Evolutionary conservation across 164 flowering plant species (phyloP), one percentile per base, ranked within the genome.

Genomic region (Magnolia officinalis): DNA sequence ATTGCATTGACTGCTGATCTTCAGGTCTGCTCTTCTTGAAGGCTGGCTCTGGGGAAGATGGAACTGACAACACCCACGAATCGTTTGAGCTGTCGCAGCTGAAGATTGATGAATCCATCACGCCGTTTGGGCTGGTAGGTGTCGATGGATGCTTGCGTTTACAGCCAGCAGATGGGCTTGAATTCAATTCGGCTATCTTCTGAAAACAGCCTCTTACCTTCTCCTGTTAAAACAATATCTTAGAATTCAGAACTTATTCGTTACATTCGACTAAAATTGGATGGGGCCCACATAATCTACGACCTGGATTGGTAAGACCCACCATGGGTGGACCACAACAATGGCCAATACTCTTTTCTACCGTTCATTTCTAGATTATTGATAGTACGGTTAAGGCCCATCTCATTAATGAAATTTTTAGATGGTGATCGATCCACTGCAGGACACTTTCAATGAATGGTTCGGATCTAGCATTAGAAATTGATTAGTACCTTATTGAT

Each of bases 121-220:
- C 88, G 19, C 90, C 94, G 6, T 76, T 87, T 29, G 98, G 98
- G 80, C 94, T 92, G 16, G 83, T 82, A 1, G 89, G 91, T 11
- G 61, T 55, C 16, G 63, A 45, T 0, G 81, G 63, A 68, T 79
- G 76, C 83, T 84, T 89, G 74, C 93, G 85, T 64, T 89, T 91
- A 52, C 66, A 82, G 50, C 80, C 82, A 63, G 51, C 75, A 2
- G 61, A 55, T 11, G 61, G 3, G 61, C 16, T 55, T 2, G 78
- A 81, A 64, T 55, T 70, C 16, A 75, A 26, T 75, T 87, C 90
- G 50, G 61, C 71, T 64, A 92, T 86, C 71, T 90, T 85, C 50
- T 80, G 67, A 77, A 82, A 82, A 79, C 97, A 94, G n/a, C 83
- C 92, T 63, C 87, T 82, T 21, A 90, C 85, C 26, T 81, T 69